A percentile compares a stretch with the other conserved stretches of the same genome.
Evolutionary conservation across 208 protist genomes (phyloP).

Genomic region (Crithidia expoeki): DNA sequence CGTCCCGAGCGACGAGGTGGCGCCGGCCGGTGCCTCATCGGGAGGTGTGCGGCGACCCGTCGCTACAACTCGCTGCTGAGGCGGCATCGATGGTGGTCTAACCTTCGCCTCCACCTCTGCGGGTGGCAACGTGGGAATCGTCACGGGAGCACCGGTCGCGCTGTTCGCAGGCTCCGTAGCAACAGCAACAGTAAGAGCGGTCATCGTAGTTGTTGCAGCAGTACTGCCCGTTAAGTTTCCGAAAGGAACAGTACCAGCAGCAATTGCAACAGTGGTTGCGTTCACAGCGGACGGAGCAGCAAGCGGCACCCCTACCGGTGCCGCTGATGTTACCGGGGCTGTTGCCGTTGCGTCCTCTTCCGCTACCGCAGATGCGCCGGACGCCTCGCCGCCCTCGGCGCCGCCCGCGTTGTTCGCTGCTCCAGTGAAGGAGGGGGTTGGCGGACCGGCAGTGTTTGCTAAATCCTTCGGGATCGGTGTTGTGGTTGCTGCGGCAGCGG

Average conservation of each 20-base stretch:
- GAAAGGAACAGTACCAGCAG: background rate
- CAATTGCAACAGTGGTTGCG: slow-evolving; percentile 1
- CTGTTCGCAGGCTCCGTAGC: slow-evolving; percentile 2
- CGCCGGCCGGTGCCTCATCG: background rate
- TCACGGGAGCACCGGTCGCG: background rate
- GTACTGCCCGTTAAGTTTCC: background rate
- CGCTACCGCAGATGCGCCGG: slow-evolving; percentile 5
- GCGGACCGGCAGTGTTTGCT: background rate
- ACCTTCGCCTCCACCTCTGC: background rate
- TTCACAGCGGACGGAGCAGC: background rate
- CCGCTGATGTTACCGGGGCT: background rate
- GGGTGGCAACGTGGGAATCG: background rate
- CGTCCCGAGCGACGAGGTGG: background rate
- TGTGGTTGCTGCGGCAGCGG: slow-evolving; percentile 11
- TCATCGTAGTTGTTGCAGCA: background rate
- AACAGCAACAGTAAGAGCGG: background rate
- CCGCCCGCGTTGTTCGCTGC: slow-evolving; percentile 6
- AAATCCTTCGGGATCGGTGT: background rate
- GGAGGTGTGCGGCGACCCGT: slow-evolving; percentile 11
- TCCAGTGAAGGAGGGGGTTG: background rate
- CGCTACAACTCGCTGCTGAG: background rate
- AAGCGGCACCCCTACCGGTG: background rate
- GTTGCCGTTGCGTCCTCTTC: slow-evolving; percentile 5
- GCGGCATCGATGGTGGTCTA: background rate
- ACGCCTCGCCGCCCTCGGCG: slow-evolving; percentile 3